Percentiles rank a stretch among this genome's conserved stretches.
Conservation (phyloP, 306 rosid genomes). For the Glycine soja region DNA sequence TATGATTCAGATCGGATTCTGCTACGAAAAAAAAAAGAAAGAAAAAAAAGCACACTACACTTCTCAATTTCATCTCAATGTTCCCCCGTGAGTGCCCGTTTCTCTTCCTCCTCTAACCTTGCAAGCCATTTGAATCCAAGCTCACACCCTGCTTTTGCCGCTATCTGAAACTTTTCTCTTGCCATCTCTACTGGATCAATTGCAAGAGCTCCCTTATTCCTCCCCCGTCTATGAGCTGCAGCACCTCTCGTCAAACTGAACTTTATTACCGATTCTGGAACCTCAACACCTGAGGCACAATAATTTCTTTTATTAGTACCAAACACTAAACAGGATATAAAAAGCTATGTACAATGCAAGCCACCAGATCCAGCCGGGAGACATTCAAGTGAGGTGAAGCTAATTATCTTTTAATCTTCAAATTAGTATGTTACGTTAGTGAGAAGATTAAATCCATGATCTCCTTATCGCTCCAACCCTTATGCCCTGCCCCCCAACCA, state of each 20-base stretch:
- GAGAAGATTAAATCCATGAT: too few species aligned
- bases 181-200: conserved; percentile 79
- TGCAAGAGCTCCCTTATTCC: conserved; percentile 49
- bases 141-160: conserved; percentile 85
- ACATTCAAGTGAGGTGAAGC: conserved; percentile 35
- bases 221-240: conserved; percentile 56
- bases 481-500: too few species aligned
- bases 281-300: conserved; percentile 69
- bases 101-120: conserved; percentile 86
- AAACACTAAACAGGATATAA: not conserved
- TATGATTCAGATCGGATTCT: conserved; percentile 18
- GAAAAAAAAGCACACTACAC: not conserved
- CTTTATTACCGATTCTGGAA: conserved; percentile 69
- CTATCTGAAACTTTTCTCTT: conserved; percentile 77
- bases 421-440: too few species aligned
- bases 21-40: not conserved
- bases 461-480: too few species aligned
- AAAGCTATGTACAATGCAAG: conserved; percentile 14
- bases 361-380: conserved; percentile 27
- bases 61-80: conserved; percentile 1
- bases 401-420: not conserved
- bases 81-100: conserved; percentile 49
- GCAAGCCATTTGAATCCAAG: conserved; percentile 90
- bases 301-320: conserved; percentile 27
- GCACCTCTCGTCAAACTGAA: conserved; percentile 58